A percentile compares a stretch with the other conserved stretches of the same genome.
These are phyloP conservation scores for Fusarium agapanthi DNA, from an alignment of 2,329 filamentous ascomycete species.

Conservation along the genomic window DNA sequence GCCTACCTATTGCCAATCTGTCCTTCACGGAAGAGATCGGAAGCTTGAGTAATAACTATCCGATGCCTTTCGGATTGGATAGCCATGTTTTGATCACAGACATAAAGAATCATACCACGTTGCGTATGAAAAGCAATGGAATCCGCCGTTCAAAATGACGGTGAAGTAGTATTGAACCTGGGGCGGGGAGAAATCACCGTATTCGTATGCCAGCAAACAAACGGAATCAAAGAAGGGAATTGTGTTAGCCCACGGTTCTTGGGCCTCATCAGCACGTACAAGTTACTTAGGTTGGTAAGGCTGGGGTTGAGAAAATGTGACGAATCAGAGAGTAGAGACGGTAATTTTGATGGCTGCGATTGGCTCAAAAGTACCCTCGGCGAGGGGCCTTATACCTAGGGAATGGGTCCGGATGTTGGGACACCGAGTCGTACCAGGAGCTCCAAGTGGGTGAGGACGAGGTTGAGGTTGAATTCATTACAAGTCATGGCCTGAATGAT, in stretches of 20 bases:
- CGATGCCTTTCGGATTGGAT: background rate
- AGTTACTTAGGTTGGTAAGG: constrained; percentile 17
- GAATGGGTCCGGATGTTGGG: constrained; percentile 39
- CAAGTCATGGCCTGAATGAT: constrained; percentile 19
- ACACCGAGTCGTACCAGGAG: constrained; percentile 38
- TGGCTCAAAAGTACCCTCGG: constrained; percentile 29
- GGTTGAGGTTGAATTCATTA: background rate
- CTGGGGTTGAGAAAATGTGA: background rate
- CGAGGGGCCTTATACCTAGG: background rate
- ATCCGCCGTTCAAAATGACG: constrained; percentile 29
- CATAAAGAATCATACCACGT: constrained; percentile 2
- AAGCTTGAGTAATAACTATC: background rate
- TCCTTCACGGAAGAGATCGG: background rate
- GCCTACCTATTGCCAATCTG: background rate
- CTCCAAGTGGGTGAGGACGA: constrained; percentile 2
- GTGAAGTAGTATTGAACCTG: constrained; percentile 16
- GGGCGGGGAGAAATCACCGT: constrained; percentile 19
- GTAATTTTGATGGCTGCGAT: constrained; percentile 44
- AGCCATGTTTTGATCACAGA: background rate
- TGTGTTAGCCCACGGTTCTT: constrained; percentile 7
- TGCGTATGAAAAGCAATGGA: background rate
- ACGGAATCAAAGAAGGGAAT: constrained; percentile 4
- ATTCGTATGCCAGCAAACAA: constrained; percentile 37
- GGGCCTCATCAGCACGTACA: constrained; percentile 5
- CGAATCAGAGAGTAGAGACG: constrained; percentile 41